A percentile compares a stretch with the other conserved stretches of the same genome.
phyloP scores from a whole-genome alignment of 2,329 filamentous ascomycete genomes.

The Alternaria triticimaculans region DNA sequence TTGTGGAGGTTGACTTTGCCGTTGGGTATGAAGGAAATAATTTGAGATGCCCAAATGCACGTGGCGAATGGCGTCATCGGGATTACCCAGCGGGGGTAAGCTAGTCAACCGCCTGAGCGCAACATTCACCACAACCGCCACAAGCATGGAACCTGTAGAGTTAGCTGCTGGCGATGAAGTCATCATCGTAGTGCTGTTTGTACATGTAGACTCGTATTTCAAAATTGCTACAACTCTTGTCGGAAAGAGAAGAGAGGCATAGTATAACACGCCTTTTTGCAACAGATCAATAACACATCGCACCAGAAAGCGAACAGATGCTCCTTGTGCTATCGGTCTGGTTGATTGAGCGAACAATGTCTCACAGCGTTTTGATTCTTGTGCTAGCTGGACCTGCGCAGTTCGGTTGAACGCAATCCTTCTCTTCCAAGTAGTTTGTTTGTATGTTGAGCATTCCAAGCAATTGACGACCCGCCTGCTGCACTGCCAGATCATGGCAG shows the following conservation, averaged over 20 bases:
- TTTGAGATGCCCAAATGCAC: conserved; percentile 23
- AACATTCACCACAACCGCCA: neutral
- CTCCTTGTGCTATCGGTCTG: neutral
- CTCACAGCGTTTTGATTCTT: neutral
- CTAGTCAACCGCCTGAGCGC: neutral
- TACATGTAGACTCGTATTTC: neutral
- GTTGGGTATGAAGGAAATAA: conserved; percentile 8
- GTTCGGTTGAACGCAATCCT: neutral
- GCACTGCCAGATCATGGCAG: neutral
- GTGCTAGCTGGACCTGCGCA: neutral
- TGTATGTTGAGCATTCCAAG: neutral
- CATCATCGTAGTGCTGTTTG: neutral
- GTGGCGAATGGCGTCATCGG: conserved; percentile 37
- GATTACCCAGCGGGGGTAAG: conserved; percentile 33
- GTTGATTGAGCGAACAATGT: neutral
- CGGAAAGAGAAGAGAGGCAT: neutral
- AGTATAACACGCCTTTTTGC: neutral
- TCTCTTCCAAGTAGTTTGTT: neutral
- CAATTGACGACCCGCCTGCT: neutral
- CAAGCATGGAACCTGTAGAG: neutral
- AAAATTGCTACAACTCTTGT: neutral
- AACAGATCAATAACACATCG: neutral
- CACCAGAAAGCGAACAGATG: neutral
- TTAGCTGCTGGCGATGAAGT: neutral
- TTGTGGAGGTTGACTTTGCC: neutral